Evolutionary conservation across 805 yeast genomes (phyloP).

Genomic region (Zygosaccharomyces bisporus): DNA sequence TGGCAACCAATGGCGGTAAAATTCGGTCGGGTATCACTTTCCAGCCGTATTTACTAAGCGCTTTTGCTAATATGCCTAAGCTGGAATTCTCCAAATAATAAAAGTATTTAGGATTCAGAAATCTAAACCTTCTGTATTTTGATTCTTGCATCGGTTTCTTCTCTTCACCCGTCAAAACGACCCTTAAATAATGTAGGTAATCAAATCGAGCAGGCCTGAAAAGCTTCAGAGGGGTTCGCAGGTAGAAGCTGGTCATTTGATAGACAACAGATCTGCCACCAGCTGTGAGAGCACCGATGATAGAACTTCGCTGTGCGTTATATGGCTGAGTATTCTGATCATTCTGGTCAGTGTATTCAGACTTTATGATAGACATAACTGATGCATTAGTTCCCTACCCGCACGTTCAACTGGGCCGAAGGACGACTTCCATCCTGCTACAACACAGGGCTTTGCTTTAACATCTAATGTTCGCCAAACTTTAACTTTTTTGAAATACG

Average conservation of each 20-base stretch:
- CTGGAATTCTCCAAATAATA: constrained; percentile 67
- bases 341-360: constrained; percentile 3
- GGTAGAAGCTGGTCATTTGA: constrained; percentile 71
- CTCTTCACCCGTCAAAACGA: constrained; percentile 38
- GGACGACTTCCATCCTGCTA: not conserved
- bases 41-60: constrained; percentile 80
- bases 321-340: constrained; percentile 3
- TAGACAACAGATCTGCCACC: constrained; percentile 80
- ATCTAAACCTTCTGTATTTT: constrained; percentile 2
- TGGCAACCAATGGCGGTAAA: constrained; percentile 83
- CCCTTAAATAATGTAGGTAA: constrained; percentile 66
- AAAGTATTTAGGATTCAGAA: constrained; percentile 20
- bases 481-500: constrained; percentile 1
- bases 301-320: constrained; percentile 30
- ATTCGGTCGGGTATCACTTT: constrained; percentile 72
- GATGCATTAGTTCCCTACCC: not conserved
- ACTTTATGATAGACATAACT: constrained; percentile 7
- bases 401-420: not conserved
- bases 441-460: not conserved
- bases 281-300: constrained; percentile 78
- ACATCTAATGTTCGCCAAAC: not conserved
- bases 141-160: constrained; percentile 3
- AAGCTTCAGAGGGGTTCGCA: constrained; percentile 77
- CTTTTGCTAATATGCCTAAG: constrained; percentile 66
- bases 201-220: constrained; percentile 91